Evolutionary conservation across 2,329 filamentous ascomycete genomes (phyloP).

Genomic region (Cylindrodendrum hubeiense): DNA sequence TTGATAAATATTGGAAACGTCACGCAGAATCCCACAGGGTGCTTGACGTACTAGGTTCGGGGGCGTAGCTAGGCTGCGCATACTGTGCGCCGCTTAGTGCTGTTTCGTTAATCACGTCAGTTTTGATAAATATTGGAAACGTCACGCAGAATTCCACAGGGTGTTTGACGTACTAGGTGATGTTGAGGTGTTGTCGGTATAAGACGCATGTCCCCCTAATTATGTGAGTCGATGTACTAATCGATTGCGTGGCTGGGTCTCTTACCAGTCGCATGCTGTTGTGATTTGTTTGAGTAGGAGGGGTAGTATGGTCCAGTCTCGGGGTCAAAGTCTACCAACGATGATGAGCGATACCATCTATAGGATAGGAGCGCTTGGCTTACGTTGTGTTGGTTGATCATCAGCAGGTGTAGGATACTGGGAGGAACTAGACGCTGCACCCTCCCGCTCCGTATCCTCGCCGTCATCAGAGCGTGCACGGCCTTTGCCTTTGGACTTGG

Average conservation of each 20-base stretch:
- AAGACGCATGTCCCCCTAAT: not conserved
- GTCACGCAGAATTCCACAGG: too few species aligned
- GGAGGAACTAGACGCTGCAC: not conserved
- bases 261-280: not conserved
- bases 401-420: not conserved
- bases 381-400: slow-evolving; percentile 8
- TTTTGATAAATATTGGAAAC: not conserved
- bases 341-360: slow-evolving; percentile 3
- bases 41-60: slow-evolving; percentile 20
- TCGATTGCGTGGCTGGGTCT: too few species aligned
- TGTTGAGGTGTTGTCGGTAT: not conserved
- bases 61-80: too few species aligned
- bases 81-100: not conserved
- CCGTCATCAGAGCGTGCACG: slow-evolving; percentile 31
- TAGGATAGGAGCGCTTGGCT: not conserved
- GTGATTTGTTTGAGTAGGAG: slow-evolving; percentile 8
- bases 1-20: not conserved
- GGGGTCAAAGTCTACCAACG: slow-evolving; percentile 9
- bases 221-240: too few species aligned
- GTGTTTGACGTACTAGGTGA: slow-evolving; percentile 18
- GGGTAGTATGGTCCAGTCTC: slow-evolving; percentile 8
- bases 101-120: slow-evolving; percentile 9
- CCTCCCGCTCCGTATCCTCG: slow-evolving; percentile 29
- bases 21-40: too few species aligned
- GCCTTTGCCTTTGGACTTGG: slow-evolving; percentile 38